Evolutionary conservation across 495 filamentous ascomycete species (phyloP).

Genomic region (Bathelium albidoporum): DNA sequence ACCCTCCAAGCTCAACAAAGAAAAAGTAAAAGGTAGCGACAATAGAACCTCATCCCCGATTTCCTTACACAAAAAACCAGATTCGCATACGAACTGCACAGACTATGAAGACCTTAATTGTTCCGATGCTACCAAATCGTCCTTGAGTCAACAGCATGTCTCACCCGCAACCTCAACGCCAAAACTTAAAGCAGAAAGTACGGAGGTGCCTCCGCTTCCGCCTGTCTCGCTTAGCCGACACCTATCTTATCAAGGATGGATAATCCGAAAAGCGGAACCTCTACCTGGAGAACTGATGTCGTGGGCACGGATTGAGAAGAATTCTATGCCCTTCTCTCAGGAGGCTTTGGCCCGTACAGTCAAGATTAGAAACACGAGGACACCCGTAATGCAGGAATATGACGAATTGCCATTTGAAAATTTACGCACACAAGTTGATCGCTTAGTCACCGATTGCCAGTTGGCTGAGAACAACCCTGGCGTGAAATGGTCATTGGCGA

Average conservation of each 20-base stretch:
- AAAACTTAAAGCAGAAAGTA: too few relatives aligned
- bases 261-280: background rate
- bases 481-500: background rate
- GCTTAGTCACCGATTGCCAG: background rate
- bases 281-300: background rate
- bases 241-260: background rate
- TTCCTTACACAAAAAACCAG: too few relatives aligned
- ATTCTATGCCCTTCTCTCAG: background rate
- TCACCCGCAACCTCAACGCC: too few relatives aligned
- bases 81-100: too few relatives aligned
- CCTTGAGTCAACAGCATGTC: too few relatives aligned
- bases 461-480: background rate
- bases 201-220: too few relatives aligned
- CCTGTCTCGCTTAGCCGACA: too few relatives aligned
- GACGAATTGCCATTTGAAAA: background rate
- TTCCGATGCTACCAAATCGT: too few relatives aligned
- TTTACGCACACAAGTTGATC: background rate
- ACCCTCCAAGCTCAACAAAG: too few relatives aligned
- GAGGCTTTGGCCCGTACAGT: background rate
- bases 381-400: background rate
- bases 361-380: background rate
- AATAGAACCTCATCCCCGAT: too few relatives aligned
- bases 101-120: too few relatives aligned
- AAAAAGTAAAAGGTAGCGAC: too few relatives aligned
- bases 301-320: background rate